phyloP scores from a whole-genome alignment of 2,329 filamentous ascomycete genomes.

The Aspergillus novofumigatus region DNA sequence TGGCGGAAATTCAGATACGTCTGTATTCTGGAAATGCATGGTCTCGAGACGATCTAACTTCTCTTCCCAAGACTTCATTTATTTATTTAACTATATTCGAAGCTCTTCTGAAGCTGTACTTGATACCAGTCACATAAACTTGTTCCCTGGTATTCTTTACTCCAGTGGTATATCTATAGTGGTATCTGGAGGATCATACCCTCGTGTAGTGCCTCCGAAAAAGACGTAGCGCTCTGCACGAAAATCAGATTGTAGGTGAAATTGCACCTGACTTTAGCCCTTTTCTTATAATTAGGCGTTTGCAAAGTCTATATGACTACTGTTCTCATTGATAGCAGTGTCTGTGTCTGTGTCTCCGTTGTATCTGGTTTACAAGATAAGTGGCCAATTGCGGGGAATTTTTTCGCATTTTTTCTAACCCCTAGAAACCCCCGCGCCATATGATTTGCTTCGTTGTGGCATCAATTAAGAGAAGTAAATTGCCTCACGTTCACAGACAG shows the following conservation, averaged over 20 bases:
- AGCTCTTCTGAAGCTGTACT: not conserved
- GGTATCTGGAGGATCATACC: not conserved
- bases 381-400: slow-evolving; percentile 2
- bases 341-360: not conserved
- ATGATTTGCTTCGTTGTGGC: not conserved
- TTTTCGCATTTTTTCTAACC: not conserved
- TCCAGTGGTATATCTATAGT: not conserved
- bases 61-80: not conserved
- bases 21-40: not conserved
- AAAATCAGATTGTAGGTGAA: not conserved
- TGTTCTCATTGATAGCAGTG: not conserved
- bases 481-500: not conserved
- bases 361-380: not conserved
- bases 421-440: slow-evolving; percentile 2
- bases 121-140: not conserved
- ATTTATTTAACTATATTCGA: not conserved
- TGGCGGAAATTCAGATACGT: not conserved
- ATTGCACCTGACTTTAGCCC: not conserved
- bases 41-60: not conserved
- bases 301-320: not conserved
- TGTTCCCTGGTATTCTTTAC: not conserved
- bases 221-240: not conserved
- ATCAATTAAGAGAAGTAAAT: not conserved
- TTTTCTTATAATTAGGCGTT: not conserved
- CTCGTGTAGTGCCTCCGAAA: not conserved